Conservation (phyloP, 306 rosid species). For the Phaseolus lunatus region DNA sequence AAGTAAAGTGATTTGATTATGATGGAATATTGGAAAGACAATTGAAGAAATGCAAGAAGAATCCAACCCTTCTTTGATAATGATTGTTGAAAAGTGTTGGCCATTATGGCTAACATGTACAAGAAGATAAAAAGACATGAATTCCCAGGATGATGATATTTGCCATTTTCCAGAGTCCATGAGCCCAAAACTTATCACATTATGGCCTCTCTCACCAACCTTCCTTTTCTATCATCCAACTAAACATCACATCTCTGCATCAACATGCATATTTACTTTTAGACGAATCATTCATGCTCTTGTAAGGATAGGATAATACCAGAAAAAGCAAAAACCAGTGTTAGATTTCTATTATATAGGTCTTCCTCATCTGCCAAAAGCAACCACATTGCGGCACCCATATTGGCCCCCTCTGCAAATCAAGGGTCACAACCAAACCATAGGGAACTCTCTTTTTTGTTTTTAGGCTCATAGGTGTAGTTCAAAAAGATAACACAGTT, state of each 20-base stretch:
- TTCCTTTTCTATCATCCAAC: slow-evolving; percentile 47
- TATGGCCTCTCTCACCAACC: slow-evolving; percentile 42
- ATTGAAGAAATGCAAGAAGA: slow-evolving; percentile 38
- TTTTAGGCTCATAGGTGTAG: neutral
- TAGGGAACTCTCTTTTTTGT: slow-evolving; percentile 11
- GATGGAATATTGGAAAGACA: neutral
- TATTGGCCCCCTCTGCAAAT: slow-evolving; percentile 19
- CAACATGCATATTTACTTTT: neutral
- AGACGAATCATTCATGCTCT: neutral
- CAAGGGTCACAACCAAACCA: slow-evolving; percentile 38
- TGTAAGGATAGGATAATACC: neutral
- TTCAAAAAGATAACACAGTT: neutral
- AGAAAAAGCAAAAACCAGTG: slow-evolving; percentile 13
- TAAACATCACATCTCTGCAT: slow-evolving; percentile 63
- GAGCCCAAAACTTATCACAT: slow-evolving; percentile 46
- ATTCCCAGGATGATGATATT: slow-evolving; percentile 41
- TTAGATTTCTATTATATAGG: neutral
- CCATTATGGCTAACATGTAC: slow-evolving; percentile 53
- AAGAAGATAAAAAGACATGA: slow-evolving; percentile 45
- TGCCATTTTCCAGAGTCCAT: slow-evolving; percentile 27
- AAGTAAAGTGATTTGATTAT: neutral
- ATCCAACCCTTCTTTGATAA: slow-evolving; percentile 31
- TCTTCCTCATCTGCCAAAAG: slow-evolving; percentile 23
- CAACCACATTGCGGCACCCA: slow-evolving; percentile 31
- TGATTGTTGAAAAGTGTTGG: slow-evolving; percentile 51